Percentiles rank a stretch among this genome's conserved stretches.
phyloP scores from a whole-genome alignment of 192 early-diverging fungal species.

The Podila epigama region DNA sequence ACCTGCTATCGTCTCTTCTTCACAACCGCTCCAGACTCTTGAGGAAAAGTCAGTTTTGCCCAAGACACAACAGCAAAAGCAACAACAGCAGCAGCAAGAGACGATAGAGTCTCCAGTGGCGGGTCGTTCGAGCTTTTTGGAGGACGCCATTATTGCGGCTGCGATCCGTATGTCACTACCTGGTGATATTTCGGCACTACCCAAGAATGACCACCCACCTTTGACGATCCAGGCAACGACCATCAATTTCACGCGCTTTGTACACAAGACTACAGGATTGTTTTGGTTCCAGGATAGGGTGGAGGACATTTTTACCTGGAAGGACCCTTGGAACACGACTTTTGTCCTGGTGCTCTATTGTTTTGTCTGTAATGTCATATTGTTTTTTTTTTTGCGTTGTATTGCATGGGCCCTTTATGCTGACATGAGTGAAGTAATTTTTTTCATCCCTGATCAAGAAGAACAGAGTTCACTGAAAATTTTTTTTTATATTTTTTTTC shows the following conservation, averaged over 20 bases:
- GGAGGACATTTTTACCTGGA: slow-evolving; percentile 73
- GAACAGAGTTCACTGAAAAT: no score
- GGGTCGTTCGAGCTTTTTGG: slow-evolving; percentile 27
- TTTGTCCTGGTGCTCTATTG: slow-evolving; percentile 59
- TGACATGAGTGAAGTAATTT: neutral
- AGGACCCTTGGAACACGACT: slow-evolving; percentile 68
- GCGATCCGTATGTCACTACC: slow-evolving; percentile 45
- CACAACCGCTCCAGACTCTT: slow-evolving; percentile 36
- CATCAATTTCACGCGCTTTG: slow-evolving; percentile 74
- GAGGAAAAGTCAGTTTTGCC: slow-evolving; percentile 43
- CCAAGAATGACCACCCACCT: slow-evolving; percentile 60
- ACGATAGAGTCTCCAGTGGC: slow-evolving; percentile 8
- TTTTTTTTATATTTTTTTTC: neutral
- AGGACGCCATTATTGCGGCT: slow-evolving; percentile 42
- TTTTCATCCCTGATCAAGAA: neutral
- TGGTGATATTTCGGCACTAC: slow-evolving; percentile 28
- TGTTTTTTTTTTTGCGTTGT: neutral
- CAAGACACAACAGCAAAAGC: neutral
- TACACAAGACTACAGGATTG: slow-evolving; percentile 65
- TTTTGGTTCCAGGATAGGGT: slow-evolving; percentile 70
- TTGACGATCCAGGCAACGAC: slow-evolving; percentile 72
- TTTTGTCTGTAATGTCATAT: slow-evolving; percentile 55
- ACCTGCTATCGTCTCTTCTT: slow-evolving; percentile 24
- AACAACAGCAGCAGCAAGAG: neutral
- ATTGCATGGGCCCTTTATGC: neutral